Conservation (phyloP, 139 green algal species). For the Desmodesmus armatus region DNA sequence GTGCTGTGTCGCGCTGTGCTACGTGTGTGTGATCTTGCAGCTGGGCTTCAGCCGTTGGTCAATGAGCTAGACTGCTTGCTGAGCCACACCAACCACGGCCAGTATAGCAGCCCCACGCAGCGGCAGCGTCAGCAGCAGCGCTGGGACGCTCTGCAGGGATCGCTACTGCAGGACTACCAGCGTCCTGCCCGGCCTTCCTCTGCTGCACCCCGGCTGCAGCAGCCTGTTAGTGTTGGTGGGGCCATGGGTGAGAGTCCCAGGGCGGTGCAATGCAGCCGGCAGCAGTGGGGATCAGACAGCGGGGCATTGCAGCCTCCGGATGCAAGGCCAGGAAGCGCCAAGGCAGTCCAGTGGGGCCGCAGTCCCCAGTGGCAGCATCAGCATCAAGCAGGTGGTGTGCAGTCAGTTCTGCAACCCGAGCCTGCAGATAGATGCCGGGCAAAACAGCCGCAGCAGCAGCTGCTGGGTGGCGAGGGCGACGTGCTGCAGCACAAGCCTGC, state of each 20-base stretch:
- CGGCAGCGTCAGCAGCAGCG: background rate
- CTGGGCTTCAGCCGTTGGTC: background rate
- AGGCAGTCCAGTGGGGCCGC: background rate
- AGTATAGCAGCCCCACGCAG: background rate
- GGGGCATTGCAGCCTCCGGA: too few species aligned
- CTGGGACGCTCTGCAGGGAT: too few species aligned
- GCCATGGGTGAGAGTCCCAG: background rate
- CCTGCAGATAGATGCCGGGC: too few species aligned
- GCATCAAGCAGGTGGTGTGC: background rate
- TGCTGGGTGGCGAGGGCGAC: background rate
- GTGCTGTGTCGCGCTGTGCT: background rate
- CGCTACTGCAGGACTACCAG: too few species aligned
- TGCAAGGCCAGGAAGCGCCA: too few species aligned
- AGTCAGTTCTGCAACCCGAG: too few species aligned
- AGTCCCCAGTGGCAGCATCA: background rate
- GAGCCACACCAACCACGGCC: background rate
- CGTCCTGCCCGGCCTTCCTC: background rate
- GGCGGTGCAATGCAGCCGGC: background rate
- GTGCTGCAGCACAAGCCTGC: constrained; percentile 3
- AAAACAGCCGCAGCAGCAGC: background rate
- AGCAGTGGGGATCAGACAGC: background rate
- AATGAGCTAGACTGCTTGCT: background rate
- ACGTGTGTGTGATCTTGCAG: background rate
- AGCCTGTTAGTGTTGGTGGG: background rate
- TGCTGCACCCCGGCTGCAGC: background rate